Evolutionary conservation across 2,329 filamentous ascomycete species (phyloP), one percentile per base, ranked within the genome.

Genomic region (Stromatinia cepivora): DNA sequence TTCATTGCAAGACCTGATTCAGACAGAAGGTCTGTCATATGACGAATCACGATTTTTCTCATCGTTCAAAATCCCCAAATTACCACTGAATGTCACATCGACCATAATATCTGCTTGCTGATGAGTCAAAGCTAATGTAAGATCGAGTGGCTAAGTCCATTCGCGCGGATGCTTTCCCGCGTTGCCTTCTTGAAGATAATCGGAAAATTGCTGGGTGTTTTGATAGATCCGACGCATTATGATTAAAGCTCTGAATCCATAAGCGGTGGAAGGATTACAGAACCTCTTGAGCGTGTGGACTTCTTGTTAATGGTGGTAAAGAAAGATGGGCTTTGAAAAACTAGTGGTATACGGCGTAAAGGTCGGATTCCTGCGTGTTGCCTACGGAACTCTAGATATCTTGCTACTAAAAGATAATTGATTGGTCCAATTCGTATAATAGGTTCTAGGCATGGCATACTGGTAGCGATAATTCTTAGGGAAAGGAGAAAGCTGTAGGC

Each of bases 391-490:
- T 28, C 22, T 67, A 50, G 15, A 67, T 61, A 36, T 56, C 54
- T 46, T 67, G 13, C 39, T 67, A 6, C 50, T 61, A 4, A 50
- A 36, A 28, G 65, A 28, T 28, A 67, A 4, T 61, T 39, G 25
- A 39, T 67, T 61, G 65, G 42, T 28, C 64, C 65, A 28, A 61
- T 20, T 22, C 92, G 90, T n/a, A 94, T 90, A 64, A 88, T 79
- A 20, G 82, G 81, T 74, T 87, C 86, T 87, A 34, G 22, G 0
- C 11, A 22, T 52, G 22, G 0, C 11, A 22, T 52, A 8, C 11
- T 5, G 2, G 22, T 9, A 58, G n/a, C 50, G 7, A 20, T 17
- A 11, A 25, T 9, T 61, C 20, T 50, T n/a, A 13, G 4, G 15
- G 9, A 34, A 36, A 17, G 28, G 20, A 34, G 53, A 22, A 22